Evolutionary conservation across 495 filamentous ascomycete genomes (phyloP).

Genomic region (Jackrogersella multiformis): DNA sequence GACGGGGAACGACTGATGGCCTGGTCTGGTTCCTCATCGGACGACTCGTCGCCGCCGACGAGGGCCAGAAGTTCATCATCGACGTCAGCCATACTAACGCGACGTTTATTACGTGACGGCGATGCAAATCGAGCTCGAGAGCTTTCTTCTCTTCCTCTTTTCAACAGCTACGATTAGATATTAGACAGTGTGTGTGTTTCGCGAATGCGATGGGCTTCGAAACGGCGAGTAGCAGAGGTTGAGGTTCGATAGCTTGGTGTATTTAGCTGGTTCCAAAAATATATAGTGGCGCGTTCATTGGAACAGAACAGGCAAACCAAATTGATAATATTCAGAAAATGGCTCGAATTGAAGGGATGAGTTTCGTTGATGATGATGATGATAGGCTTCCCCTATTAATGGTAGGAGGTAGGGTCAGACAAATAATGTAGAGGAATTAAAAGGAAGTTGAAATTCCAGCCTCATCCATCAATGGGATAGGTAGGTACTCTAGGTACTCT

Average conservation of each 20-base stretch:
- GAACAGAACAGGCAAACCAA: not conserved
- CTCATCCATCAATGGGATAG: constrained; percentile 3
- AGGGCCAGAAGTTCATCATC: constrained; percentile 90
- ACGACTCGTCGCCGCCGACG: constrained; percentile 70
- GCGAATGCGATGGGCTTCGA: not conserved
- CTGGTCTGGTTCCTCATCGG: constrained; percentile 58
- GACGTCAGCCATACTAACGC: constrained; percentile 70
- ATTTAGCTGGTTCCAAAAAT: not conserved
- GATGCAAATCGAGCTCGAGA: not conserved
- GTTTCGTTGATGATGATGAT: not conserved
- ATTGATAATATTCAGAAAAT: constrained; percentile 9
- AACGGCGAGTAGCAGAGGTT: not conserved
- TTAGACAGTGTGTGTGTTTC: not conserved
- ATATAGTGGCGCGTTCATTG: not conserved
- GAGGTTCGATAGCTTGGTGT: not conserved
- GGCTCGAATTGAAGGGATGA: not conserved
- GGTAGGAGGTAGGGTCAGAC: not conserved
- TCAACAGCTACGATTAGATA: not conserved
- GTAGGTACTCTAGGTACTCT: no score
- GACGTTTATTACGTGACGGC: not conserved
- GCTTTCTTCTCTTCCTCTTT: not conserved
- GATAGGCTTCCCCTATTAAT: not conserved
- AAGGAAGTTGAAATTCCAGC: constrained; percentile 16
- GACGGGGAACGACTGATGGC: constrained; percentile 50
- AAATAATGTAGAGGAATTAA: not conserved